Base-by-base conservation (phyloP, 1,284 basidiomycete species). In the Sporisorium scitamineum region DNA sequence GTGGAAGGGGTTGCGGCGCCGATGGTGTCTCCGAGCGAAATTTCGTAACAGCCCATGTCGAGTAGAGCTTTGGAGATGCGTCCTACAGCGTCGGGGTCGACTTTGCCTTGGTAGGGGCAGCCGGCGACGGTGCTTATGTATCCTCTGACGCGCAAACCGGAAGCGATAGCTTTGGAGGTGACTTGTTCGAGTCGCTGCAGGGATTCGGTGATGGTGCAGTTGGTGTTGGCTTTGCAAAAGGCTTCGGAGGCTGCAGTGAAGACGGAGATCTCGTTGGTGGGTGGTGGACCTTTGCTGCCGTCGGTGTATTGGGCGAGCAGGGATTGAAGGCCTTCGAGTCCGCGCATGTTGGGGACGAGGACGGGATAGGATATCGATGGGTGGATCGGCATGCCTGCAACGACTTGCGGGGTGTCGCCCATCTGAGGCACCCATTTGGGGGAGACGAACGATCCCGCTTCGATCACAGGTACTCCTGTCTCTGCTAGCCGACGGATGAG, bases 11-110 rank as follows among this genome's bases (percentile, higher is more conserved):
- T 93, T 0, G 92, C 95, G 32, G 90, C 90, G 0, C 95, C 95
- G 2, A 94, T 93, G 1, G 95, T 98, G 86, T 98, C 95, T 0
- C 94, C 94, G 32, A 97, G 86, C 72, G 92, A 93, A 54, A 97
- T 90, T 84, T 98, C 93, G 86, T 96, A 97, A 84, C 94, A 96
- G 0, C 95, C 95, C 92, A 97, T 95, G 64, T 94, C 90, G 5
- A 91, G 78, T 27, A 98, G 86, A 72, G 89, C 90, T 70, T 89
- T 89, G 0, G 92, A 88, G 13, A 97, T 90, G 22, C 91, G 89
- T 48, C 91, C 89, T 7, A 95, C 94, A 20, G 87, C 86, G 45
- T 86, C 86, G 1, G 90, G 89, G 65, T 92, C 90, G n/a, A 93
- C 91, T 9, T 87, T 87, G 1, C 95, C 95, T 22, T 91, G 89